Evolutionary conservation across 345 rosid species (phyloP).

Genomic region (Sonneratia caseolaris): DNA sequence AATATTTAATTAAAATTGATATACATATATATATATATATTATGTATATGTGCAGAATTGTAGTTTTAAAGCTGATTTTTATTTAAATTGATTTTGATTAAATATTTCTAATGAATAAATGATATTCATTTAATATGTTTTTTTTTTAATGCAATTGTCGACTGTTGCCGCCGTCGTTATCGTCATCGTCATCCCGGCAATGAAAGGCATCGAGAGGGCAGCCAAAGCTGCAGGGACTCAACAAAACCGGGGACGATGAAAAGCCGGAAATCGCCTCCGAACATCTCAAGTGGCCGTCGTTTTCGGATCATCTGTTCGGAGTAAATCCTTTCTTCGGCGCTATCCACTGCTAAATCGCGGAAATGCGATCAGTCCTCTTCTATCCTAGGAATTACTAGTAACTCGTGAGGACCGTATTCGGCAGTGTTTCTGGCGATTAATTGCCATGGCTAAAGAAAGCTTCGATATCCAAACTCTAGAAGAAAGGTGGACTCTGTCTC

Average conservation of each 20-base stretch:
- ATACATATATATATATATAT: too few species aligned
- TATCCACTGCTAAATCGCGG: background rate
- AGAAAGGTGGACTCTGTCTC: conserved; percentile 4
- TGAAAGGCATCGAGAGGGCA: background rate
- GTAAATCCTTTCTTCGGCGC: background rate
- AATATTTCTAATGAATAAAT: too few species aligned
- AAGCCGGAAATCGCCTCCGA: background rate
- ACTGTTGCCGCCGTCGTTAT: too few species aligned
- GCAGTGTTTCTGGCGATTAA: background rate
- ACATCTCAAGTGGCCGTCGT: background rate
- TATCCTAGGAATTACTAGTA: background rate
- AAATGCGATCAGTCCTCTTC: background rate
- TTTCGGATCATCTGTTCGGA: background rate
- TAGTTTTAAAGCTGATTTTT: too few species aligned
- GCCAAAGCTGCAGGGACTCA: background rate
- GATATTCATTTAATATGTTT: too few species aligned
- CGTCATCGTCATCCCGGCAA: background rate
- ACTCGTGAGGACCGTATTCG: background rate
- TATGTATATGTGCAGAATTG: too few species aligned
- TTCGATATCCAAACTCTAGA: conserved; percentile 7
- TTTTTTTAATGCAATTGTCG: too few species aligned
- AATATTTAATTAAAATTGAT: too few species aligned
- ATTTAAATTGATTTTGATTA: too few species aligned
- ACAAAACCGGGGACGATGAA: background rate
- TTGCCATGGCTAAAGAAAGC: conserved; percentile 5